Conservation (phyloP, 2,329 filamentous ascomycete species). For the Stagonosporopsis rhizophila region DNA sequence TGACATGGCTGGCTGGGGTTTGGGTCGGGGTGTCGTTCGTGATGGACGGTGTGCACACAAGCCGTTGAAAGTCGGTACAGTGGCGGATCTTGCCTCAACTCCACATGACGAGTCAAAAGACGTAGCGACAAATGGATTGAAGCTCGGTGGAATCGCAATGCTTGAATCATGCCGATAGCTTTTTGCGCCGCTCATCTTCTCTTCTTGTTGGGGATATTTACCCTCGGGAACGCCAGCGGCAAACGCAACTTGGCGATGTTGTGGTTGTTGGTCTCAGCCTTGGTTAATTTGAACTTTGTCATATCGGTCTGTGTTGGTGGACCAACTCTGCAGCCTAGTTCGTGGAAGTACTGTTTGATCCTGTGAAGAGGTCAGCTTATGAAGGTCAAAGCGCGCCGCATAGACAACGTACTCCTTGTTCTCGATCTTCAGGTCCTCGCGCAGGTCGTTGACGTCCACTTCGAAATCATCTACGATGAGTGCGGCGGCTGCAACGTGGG, state of each 20-base stretch:
- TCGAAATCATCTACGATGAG: slow-evolving; percentile 76
- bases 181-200: slow-evolving; percentile 22
- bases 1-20: slow-evolving; percentile 7
- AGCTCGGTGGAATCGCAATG: slow-evolving; percentile 5
- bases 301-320: slow-evolving; percentile 56
- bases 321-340: slow-evolving; percentile 73
- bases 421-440: slow-evolving; percentile 75
- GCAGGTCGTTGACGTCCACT: slow-evolving; percentile 72
- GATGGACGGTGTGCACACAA: slow-evolving; percentile 2
- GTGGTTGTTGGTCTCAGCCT: slow-evolving; percentile 66
- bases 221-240: slow-evolving; percentile 83
- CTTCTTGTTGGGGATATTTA: slow-evolving; percentile 31
- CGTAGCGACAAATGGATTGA: background rate
- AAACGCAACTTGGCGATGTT: slow-evolving; percentile 74
- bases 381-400: too few species aligned
- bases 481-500: slow-evolving; percentile 74
- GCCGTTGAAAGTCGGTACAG: background rate
- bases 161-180: slow-evolving; percentile 6
- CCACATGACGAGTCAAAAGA: slow-evolving; percentile 1
- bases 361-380: slow-evolving; percentile 34
- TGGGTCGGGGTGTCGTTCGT: slow-evolving; percentile 7
- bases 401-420: slow-evolving; percentile 62
- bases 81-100: slow-evolving; percentile 2
- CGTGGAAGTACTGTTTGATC: slow-evolving; percentile 73
- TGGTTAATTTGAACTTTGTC: slow-evolving; percentile 64